These are phyloP conservation scores for Yarrowia sp. DNA, from an alignment of 805 yeast species.

Conservation along the genomic window DNA sequence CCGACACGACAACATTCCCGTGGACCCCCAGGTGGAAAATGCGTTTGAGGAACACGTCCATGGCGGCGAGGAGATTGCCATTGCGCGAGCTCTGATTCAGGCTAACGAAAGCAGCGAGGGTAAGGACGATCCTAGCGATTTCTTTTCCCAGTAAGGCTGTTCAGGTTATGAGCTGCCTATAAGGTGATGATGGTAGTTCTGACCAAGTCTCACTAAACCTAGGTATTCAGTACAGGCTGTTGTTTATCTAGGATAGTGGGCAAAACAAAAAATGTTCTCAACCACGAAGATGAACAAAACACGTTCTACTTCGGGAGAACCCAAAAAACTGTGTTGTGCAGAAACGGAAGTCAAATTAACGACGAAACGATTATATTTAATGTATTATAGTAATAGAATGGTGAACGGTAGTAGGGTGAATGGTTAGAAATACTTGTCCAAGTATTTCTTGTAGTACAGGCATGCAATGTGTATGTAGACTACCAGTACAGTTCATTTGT, in stretches of 20 bases:
- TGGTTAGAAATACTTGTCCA: too few relatives aligned
- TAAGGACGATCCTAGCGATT: slow-evolving; percentile 37
- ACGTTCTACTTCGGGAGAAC: background rate
- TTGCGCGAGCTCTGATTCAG: slow-evolving; percentile 70
- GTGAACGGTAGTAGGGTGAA: background rate
- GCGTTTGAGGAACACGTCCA: slow-evolving; percentile 55
- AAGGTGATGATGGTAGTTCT: too few relatives aligned
- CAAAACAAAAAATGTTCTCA: background rate
- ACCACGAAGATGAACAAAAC: background rate
- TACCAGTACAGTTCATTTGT: too few relatives aligned
- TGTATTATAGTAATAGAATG: slow-evolving; percentile 36
- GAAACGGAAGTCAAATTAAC: slow-evolving; percentile 9
- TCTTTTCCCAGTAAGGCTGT: slow-evolving; percentile 10
- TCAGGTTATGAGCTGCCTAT: too few relatives aligned
- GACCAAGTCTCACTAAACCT: too few relatives aligned
- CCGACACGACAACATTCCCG: slow-evolving; percentile 54
- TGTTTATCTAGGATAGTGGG: too few relatives aligned
- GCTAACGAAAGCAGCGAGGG: slow-evolving; percentile 54
- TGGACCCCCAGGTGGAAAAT: slow-evolving; percentile 63
- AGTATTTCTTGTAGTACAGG: too few relatives aligned
- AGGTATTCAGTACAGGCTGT: too few relatives aligned
- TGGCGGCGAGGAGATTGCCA: slow-evolving; percentile 63
- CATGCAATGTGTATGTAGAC: too few relatives aligned
- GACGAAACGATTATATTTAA: slow-evolving; percentile 38
- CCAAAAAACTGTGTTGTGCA: slow-evolving; percentile 16